These are phyloP conservation scores for Colletotrichum caudatum DNA, from an alignment of 2,329 filamentous ascomycete genomes.

Conservation along the genomic window DNA sequence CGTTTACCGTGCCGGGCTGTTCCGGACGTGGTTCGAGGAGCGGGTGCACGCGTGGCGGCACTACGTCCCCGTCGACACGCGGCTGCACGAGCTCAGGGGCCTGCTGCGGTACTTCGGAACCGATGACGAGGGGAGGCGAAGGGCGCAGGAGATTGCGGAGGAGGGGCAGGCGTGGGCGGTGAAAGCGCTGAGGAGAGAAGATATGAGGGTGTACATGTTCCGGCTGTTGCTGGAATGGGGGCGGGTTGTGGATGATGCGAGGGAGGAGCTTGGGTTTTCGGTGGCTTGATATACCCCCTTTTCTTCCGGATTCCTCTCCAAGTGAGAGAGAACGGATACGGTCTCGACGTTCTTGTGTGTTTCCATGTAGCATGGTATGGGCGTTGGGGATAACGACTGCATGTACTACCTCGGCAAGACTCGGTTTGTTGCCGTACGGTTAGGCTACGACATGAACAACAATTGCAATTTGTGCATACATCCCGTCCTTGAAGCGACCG, in stretches of 20 bases:
- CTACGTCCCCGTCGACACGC: slow-evolving; percentile 70
- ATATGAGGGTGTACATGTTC: slow-evolving; percentile 83
- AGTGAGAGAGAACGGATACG: background rate
- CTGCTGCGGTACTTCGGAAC: slow-evolving; percentile 43
- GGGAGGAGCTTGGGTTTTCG: slow-evolving; percentile 53
- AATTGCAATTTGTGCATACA: background rate
- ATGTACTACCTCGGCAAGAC: background rate
- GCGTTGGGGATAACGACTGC: background rate
- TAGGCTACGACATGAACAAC: background rate
- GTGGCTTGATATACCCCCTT: slow-evolving; percentile 28
- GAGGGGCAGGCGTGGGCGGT: slow-evolving; percentile 62
- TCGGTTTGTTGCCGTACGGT: background rate
- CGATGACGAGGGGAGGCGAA: slow-evolving; percentile 40
- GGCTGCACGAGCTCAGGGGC: slow-evolving; percentile 43
- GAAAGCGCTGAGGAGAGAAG: slow-evolving; percentile 71
- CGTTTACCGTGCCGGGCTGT: slow-evolving; percentile 70
- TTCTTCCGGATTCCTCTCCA: background rate
- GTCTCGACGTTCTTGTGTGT: background rate
- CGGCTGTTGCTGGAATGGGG: slow-evolving; percentile 78
- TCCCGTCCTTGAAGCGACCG: background rate
- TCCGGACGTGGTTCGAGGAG: slow-evolving; percentile 74
- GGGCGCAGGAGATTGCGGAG: slow-evolving; percentile 45
- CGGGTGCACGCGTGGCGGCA: slow-evolving; percentile 72
- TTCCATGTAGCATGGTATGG: background rate
- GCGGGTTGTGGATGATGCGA: slow-evolving; percentile 68